These are phyloP conservation scores for Cercospora nicotianae DNA, from an alignment of 2,329 filamentous ascomycete species.

Conservation along the genomic window DNA sequence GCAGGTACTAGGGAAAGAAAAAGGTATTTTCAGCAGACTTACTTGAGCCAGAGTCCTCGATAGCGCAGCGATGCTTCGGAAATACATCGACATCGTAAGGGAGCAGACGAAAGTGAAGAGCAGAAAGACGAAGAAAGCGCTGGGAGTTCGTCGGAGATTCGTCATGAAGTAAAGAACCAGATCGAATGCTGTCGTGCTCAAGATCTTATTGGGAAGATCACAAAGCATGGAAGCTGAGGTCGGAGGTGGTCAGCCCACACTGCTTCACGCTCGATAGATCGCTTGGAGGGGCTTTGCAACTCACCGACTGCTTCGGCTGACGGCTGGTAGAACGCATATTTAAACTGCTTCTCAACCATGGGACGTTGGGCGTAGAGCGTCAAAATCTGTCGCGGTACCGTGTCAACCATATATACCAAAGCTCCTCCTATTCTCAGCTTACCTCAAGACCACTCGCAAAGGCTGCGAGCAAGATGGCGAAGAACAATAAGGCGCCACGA, in stretches of 20 bases:
- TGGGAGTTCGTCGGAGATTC: conserved; percentile 43
- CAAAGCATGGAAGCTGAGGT: too few relatives aligned
- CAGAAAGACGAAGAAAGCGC: conserved; percentile 62
- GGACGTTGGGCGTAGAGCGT: conserved; percentile 28
- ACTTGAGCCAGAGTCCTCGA: conserved; percentile 44
- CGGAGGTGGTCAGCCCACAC: too few relatives aligned
- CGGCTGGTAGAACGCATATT: conserved; percentile 40
- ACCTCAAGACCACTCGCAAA: conserved; percentile 64
- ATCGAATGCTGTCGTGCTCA: too few relatives aligned
- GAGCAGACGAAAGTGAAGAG: conserved; percentile 58
- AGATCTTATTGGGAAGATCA: too few relatives aligned
- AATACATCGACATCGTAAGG: conserved; percentile 45
- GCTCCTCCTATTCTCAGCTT: conserved; percentile 57
- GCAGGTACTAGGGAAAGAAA: too few relatives aligned
- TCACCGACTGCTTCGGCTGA: too few relatives aligned
- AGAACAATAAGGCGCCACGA: conserved; percentile 60
- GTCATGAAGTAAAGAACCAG: conserved; percentile 47
- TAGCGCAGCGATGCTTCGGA: conserved; percentile 59
- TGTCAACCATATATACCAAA: conserved; percentile 22
- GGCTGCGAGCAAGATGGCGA: conserved; percentile 61
- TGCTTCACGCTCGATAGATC: too few relatives aligned
- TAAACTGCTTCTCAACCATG: conserved; percentile 50
- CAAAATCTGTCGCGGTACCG: background rate
- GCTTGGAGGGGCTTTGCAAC: too few relatives aligned
- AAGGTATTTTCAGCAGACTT: too few relatives aligned